Percentiles rank a stretch among this genome's conserved stretches.
phyloP scores from a whole-genome alignment of 73 alveolate genomes.

The Paramecium octaurelia region DNA sequence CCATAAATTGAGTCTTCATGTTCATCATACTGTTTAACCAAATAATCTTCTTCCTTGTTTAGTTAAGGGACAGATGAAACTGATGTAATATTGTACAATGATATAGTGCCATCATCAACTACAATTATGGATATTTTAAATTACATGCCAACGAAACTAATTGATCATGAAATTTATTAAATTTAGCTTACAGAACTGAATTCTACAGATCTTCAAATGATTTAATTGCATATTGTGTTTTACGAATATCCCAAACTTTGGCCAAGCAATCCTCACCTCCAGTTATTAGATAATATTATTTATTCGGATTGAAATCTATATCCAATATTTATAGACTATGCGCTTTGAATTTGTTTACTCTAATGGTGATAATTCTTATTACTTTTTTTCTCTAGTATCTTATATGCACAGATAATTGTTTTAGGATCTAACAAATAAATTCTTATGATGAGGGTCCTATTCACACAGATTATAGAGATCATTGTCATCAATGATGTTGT shows the following conservation, averaged over 20 bases:
- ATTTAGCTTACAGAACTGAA: conserved; percentile 28
- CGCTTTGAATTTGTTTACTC: conserved; percentile 31
- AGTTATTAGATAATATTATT: neutral
- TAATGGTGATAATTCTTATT: neutral
- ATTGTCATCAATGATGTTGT: neutral
- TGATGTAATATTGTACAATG: conserved; percentile 12
- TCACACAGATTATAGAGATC: neutral
- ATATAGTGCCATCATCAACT: conserved; percentile 48
- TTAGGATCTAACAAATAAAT: conserved; percentile 36
- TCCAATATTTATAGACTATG: conserved; percentile 21
- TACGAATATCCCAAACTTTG: conserved; percentile 43
- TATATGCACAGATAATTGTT: neutral
- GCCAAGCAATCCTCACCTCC: conserved; percentile 39
- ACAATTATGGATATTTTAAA: neutral
- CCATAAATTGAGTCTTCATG: conserved; percentile 43
- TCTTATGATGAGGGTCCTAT: conserved; percentile 4
- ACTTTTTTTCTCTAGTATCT: conserved; percentile 38
- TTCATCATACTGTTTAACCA: conserved; percentile 1
- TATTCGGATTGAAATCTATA: conserved; percentile 37
- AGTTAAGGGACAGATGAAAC: conserved; percentile 27
- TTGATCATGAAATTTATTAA: conserved; percentile 41
- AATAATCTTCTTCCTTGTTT: conserved; percentile 19
- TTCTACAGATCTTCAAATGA: conserved; percentile 32
- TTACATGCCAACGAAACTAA: conserved; percentile 23
- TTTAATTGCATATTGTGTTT: conserved; percentile 37